These are phyloP conservation scores for Acacia pycnantha DNA, from an alignment of 331 rosid species.

Conservation along the genomic window DNA sequence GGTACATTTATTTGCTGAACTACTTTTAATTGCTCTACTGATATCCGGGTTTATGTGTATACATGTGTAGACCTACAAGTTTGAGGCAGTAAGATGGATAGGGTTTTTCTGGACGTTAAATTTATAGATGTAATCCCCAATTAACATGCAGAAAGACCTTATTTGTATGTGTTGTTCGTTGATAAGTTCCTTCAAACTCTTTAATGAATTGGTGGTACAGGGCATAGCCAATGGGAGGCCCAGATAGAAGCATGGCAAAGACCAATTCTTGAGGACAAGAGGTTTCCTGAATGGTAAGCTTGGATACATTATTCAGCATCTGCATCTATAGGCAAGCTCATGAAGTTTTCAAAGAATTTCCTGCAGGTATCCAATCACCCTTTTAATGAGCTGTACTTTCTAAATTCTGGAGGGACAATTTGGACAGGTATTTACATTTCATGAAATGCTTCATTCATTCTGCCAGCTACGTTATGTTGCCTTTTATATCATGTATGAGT, in stretches of 20 bases:
- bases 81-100: constrained; percentile 12
- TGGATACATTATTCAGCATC: constrained; percentile 22
- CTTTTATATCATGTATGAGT: neutral
- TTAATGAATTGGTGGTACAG: constrained; percentile 42
- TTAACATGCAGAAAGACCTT: constrained; percentile 4
- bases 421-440: constrained; percentile 78
- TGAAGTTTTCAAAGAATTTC: constrained; percentile 29
- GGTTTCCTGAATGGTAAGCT: constrained; percentile 90
- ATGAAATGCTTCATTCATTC: constrained; percentile 7
- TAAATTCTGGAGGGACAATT: constrained; percentile 85
- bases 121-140: constrained; percentile 26
- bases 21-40: neutral
- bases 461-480: constrained; percentile 9
- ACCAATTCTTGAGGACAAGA: constrained; percentile 87
- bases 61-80: neutral
- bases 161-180: constrained; percentile 20
- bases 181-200: constrained; percentile 9
- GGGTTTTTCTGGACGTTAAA: constrained; percentile 5
- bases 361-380: constrained; percentile 85
- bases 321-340: constrained; percentile 18
- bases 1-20: constrained; percentile 50
- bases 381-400: constrained; percentile 88
- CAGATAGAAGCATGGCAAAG: constrained; percentile 94
- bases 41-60: neutral
- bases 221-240: constrained; percentile 76